These are phyloP conservation scores for Cryptosporidium muris DNA, from an alignment of 169 alveolate species.

Conservation along the genomic window DNA sequence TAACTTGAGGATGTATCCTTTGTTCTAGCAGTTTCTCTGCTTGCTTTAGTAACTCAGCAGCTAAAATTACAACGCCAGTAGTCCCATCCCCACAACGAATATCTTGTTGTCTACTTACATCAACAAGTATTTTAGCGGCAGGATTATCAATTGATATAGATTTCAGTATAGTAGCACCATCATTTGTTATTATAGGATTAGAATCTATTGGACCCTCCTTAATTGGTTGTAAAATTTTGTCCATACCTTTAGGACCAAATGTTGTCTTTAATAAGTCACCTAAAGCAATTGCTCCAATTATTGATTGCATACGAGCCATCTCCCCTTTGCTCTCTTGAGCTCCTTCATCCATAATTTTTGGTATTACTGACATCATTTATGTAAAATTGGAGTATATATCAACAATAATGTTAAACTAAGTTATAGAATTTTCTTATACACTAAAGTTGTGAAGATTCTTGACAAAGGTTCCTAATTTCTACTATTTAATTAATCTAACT, in stretches of 20 bases:
- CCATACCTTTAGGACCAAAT: constrained; percentile 99
- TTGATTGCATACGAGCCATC: constrained; percentile 93
- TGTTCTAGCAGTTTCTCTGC: constrained; percentile 95
- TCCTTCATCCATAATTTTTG: constrained; percentile 92
- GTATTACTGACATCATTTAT: constrained; percentile 84
- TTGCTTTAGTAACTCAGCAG: constrained; percentile 97
- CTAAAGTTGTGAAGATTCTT: background rate
- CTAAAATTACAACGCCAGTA: constrained; percentile 98
- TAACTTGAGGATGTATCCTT: constrained; percentile 97
- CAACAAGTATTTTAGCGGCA: constrained; percentile 97
- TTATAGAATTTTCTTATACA: background rate
- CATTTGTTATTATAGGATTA: constrained; percentile 95
- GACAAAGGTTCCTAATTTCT: background rate
- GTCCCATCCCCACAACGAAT: constrained; percentile 94
- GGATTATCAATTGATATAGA: constrained; percentile 98
- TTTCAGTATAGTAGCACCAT: constrained; percentile 98
- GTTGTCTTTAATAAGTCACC: constrained; percentile 99
- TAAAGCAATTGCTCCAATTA: constrained; percentile 99
- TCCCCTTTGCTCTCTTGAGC: constrained; percentile 96
- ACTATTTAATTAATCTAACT: too few relatives aligned
- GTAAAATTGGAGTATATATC: background rate
- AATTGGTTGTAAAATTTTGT: constrained; percentile 94
- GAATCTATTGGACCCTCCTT: constrained; percentile 87
- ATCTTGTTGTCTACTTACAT: constrained; percentile 91
- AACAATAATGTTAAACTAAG: background rate